phyloP scores from a whole-genome alignment of 2,329 filamentous ascomycete genomes.

The Xylaria polymorpha region DNA sequence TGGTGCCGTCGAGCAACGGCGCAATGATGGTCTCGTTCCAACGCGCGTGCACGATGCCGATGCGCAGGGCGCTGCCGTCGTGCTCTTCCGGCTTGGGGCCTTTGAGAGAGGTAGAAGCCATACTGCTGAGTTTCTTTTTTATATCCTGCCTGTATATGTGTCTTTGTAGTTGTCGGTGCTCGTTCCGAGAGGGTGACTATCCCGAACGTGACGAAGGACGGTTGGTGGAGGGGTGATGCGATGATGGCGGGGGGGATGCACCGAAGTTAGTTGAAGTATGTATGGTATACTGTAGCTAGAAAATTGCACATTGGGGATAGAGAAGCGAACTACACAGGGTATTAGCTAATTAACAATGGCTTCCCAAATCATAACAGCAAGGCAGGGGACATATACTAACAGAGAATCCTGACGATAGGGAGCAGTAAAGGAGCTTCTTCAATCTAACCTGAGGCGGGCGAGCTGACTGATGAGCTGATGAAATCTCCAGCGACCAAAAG shows the following conservation, averaged over 20 bases:
- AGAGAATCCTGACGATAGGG: background rate
- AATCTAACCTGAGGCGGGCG: constrained; percentile 7
- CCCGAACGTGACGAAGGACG: constrained; percentile 1
- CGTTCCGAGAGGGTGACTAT: background rate
- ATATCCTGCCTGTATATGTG: background rate
- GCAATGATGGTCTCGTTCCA: constrained; percentile 94
- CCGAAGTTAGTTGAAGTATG: background rate
- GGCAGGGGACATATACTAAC: background rate
- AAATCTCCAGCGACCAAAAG: background rate
- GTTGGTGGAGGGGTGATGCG: constrained; percentile 14
- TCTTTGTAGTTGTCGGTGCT: background rate
- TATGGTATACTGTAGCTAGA: background rate
- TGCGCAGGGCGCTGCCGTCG: constrained; percentile 79
- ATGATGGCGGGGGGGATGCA: constrained; percentile 28
- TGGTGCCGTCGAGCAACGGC: constrained; percentile 82
- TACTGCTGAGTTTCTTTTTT: constrained; percentile 12
- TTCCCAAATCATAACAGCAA: background rate
- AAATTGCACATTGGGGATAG: background rate
- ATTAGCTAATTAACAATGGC: background rate
- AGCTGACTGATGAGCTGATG: constrained; percentile 20
- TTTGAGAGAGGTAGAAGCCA: constrained; percentile 62
- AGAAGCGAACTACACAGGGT: background rate
- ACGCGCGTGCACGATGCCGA: constrained; percentile 94
- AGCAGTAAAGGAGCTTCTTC: background rate
- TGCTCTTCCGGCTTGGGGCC: constrained; percentile 68